Base-by-base conservation (phyloP, 768 basidiomycete genomes). In the Kwoniella bestiolae region DNA sequence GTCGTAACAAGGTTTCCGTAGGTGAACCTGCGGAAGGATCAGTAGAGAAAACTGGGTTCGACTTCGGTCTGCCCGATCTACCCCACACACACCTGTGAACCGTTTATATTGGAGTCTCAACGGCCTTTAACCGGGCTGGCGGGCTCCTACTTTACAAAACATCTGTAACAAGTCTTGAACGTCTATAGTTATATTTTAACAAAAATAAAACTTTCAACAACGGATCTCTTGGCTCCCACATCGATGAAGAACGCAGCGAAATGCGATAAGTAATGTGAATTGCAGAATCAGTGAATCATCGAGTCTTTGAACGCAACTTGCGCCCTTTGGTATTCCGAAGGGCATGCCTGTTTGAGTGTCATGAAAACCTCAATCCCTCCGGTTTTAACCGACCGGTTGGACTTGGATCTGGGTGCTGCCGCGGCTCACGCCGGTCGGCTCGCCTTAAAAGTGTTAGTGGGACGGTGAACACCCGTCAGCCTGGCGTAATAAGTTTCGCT, bases 261-360 rank as follows among this genome's bases (percentile, higher is more conserved):
- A 85, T 86, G 87, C 85, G 86, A 88, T 87, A 88, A 85, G 86
- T 88, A 88, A 88, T 89, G 87, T 88, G 88, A 88, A 87, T 88
- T 88, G 87, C 86, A 87, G 86, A 87, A 86, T 87, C 86, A 87
- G 87, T 88, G 87, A 88, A 88, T 88, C 87, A 88, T 89, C 86
- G 86, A 89, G 87, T 88, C 86, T 88, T 89, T 88, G 87, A 88
- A 88, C 85, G 86, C 88, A 88, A 83, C 86, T 88, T 89, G 87
- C 86, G 84, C 88, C 84, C 85, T 83, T 85, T 86, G 86, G 87
- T 86, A 87, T 87, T 88, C 87, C 84, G 85, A 84, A 83, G 86
- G 84, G 88, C 85, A 73, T 73, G 71, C 71, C 71, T 73, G 88
- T 88, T 87, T 87, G 87, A 88, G 88, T 87, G 87, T 88, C 87